Base-by-base conservation (phyloP, 257 asterid species). In the Solanum chaucha region DNA sequence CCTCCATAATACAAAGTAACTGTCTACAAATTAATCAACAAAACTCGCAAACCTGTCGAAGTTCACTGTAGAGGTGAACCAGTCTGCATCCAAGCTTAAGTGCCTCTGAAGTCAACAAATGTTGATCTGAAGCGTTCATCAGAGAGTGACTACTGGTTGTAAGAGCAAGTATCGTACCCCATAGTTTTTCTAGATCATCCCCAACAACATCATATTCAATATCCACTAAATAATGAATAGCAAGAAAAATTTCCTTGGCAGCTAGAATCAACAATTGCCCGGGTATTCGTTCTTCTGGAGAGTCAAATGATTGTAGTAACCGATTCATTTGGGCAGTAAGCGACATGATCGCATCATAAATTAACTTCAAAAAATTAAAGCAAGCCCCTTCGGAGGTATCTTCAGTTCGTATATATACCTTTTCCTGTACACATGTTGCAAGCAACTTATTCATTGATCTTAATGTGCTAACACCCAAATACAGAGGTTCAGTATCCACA, bases 361-460 rank as follows among this genome's bases (percentile, higher is more conserved):
- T 86, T 82, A 91, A 71, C 92, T 89, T 92, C 90, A 97, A 89
- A 89, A 97, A 97, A 77, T 87, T 92, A 72, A 88, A 83, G 86
- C 91, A 92, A 88, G 96, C 98, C 85, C 97, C 98, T 87, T 94
- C 98, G 36, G 98, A 90, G 73, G 88, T 89, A 91, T 97, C 99
- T 89, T 97, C 98, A 44, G 89, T 90, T 88, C 94, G 92, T 85
- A 88, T 84, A 87, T 95, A 95, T 51, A 95, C 89, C 87, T 90
- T 93, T 88, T 94, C 97, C 85, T 86, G 67, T 89, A 89, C 84
- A 90, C 94, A 89, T 78, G 87, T 88, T 78, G 87, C 90, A 85
- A 97, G 98, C 70, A 97, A 83, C 86, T 87, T 92, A 88, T 92
- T 95, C 86, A 90, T 90, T 78, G 99, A 92, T 88, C 85, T 92